Evolutionary conservation across 2,329 filamentous ascomycete genomes (phyloP).

Genomic region (Alternaria metachromatica): DNA sequence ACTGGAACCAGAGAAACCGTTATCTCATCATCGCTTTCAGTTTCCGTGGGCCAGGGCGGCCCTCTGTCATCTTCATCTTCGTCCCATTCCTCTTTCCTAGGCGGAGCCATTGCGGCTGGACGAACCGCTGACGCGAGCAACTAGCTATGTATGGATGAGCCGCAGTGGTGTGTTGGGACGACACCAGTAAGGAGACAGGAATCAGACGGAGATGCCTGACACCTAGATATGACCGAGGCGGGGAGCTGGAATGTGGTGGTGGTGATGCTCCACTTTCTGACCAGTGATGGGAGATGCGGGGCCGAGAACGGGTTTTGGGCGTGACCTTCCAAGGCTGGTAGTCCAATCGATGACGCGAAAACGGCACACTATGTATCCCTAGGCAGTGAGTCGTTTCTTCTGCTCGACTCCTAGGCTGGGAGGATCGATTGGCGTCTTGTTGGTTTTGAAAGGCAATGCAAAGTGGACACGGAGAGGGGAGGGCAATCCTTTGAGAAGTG

Average conservation of each 20-base stretch:
- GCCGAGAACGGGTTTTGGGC: slow-evolving; percentile 34
- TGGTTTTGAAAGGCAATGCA: neutral
- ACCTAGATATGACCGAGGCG: slow-evolving; percentile 12
- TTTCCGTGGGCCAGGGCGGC: neutral
- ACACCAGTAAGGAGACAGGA: slow-evolving; percentile 8
- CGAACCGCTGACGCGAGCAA: slow-evolving; percentile 27
- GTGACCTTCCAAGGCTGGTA: slow-evolving; percentile 16
- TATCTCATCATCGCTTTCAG: neutral
- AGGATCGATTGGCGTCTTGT: neutral
- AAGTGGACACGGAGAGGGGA: slow-evolving; percentile 3
- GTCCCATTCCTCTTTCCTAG: slow-evolving; percentile 3
- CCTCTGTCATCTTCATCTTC: slow-evolving; percentile 8
- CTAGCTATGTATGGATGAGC: slow-evolving; percentile 9
- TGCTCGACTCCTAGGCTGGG: neutral
- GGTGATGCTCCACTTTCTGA: slow-evolving; percentile 27
- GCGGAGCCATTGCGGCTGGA: slow-evolving; percentile 26
- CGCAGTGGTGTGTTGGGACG: slow-evolving; percentile 22
- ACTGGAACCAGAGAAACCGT: neutral
- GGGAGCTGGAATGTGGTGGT: slow-evolving; percentile 20
- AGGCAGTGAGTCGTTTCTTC: neutral
- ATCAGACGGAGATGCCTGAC: slow-evolving; percentile 12
- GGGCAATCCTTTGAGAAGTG: slow-evolving; percentile 10
- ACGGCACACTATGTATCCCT: neutral
- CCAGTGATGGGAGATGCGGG: slow-evolving; percentile 36
- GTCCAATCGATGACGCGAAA: slow-evolving; percentile 29